Percentiles rank a stretch among this genome's conserved stretches.
phyloP scores from a whole-genome alignment of 1,284 basidiomycete genomes.

The Schizopora paradoxa region DNA sequence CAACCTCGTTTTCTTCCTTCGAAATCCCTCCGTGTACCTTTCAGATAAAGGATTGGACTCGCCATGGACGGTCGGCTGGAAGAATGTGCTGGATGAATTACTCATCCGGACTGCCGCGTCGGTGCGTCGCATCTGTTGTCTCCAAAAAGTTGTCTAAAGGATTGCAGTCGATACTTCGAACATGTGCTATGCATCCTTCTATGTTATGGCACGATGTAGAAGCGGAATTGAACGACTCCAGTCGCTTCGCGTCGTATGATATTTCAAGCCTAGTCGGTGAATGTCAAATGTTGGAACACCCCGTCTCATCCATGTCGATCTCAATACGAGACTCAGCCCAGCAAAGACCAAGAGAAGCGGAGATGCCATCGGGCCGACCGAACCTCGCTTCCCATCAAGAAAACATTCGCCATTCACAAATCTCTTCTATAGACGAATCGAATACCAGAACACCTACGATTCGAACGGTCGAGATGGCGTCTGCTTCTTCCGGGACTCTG shows the following conservation, averaged over 20 bases:
- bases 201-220: constrained; percentile 61
- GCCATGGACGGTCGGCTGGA: constrained; percentile 60
- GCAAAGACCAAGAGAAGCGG: neutral
- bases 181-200: constrained; percentile 68
- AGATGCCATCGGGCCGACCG: neutral
- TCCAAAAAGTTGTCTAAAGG: constrained; percentile 12
- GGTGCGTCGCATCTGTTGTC: constrained; percentile 38
- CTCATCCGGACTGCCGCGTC: constrained; percentile 56
- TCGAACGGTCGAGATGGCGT: constrained; percentile 18
- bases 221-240: constrained; percentile 56
- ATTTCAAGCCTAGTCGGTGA: constrained; percentile 66
- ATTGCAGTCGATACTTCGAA: constrained; percentile 60
- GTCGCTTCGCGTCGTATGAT: constrained; percentile 65
- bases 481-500: constrained; percentile 23
- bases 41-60: constrained; percentile 41
- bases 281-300: constrained; percentile 64
- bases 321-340: neutral
- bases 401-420: too few species aligned
- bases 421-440: constrained; percentile 6
- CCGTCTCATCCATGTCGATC: too few species aligned
- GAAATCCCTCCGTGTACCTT: constrained; percentile 60
- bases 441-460: constrained; percentile 12
- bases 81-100: constrained; percentile 60
- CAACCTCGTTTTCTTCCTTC: constrained; percentile 74
- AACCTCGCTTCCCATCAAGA: too few species aligned